Evolutionary conservation across 176 grass and related monocot genomes (phyloP).

Genomic region (Olyra latifolia): DNA sequence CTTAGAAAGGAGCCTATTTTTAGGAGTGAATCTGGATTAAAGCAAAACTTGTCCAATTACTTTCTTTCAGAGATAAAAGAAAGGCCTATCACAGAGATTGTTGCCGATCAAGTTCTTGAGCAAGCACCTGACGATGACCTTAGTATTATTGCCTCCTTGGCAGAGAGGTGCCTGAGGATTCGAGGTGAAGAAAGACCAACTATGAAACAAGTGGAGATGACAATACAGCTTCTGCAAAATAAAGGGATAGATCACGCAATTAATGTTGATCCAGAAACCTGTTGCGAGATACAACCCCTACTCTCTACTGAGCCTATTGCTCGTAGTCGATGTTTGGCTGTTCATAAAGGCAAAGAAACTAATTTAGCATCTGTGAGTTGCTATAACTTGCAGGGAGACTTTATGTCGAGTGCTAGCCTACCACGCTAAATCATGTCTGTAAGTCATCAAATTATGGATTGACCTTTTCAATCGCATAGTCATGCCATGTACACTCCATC

Average conservation of each 20-base stretch:
- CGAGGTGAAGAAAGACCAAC: too few relatives aligned
- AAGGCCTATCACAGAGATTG: not conserved
- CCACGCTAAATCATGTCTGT: not conserved
- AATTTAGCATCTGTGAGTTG: not conserved
- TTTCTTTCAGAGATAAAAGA: not conserved
- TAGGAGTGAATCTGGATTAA: not conserved
- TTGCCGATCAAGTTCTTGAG: not conserved
- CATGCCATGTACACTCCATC: too few relatives aligned
- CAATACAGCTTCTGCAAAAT: not conserved
- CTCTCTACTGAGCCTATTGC: too few relatives aligned
- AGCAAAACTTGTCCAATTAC: not conserved
- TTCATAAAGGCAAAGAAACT: too few relatives aligned
- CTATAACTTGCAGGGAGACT: not conserved
- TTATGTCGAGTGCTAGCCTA: not conserved
- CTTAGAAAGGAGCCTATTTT: not conserved
- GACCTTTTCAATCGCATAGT: too few relatives aligned
- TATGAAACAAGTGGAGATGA: not conserved
- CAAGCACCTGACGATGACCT: not conserved
- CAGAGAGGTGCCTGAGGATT: not conserved
- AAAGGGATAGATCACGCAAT: not conserved
- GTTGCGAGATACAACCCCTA: not conserved
- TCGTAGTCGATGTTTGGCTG: not conserved
- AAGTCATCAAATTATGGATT: too few relatives aligned
- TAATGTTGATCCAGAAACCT: not conserved
- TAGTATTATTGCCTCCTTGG: not conserved